A percentile compares a stretch with the other conserved stretches of the same genome.
Conservation (phyloP, 768 basidiomycete genomes). For the Trametes villosa region DNA sequence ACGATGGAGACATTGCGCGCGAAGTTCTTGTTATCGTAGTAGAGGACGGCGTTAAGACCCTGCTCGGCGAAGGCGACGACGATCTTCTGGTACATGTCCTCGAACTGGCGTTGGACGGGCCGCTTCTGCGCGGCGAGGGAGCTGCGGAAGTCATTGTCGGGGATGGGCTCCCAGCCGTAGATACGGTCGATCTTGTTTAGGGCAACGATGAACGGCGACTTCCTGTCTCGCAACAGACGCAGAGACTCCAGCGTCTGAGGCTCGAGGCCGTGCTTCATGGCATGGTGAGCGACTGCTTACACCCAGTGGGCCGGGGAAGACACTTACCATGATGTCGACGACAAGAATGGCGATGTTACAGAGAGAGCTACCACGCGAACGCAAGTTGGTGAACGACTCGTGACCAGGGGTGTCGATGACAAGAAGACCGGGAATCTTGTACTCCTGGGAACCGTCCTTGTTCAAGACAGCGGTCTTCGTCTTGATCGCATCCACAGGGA, state of each 20-base stretch:
- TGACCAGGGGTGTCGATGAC: slow-evolving; percentile 99
- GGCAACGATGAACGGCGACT: slow-evolving; percentile 98
- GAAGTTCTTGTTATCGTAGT: slow-evolving; percentile 98
- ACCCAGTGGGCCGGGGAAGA: background rate
- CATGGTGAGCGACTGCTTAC: background rate
- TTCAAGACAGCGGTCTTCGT: slow-evolving; percentile 94
- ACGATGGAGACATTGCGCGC: slow-evolving; percentile 94
- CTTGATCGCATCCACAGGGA: slow-evolving; percentile 94
- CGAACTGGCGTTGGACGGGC: slow-evolving; percentile 88
- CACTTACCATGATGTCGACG: slow-evolving; percentile 91
- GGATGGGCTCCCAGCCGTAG: slow-evolving; percentile 91
- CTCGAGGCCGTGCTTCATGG: slow-evolving; percentile 86
- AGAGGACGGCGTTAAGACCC: slow-evolving; percentile 91
- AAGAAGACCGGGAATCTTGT: slow-evolving; percentile 95
- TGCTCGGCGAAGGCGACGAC: slow-evolving; percentile 97
- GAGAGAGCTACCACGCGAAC: slow-evolving; percentile 92
- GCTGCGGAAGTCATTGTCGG: slow-evolving; percentile 91
- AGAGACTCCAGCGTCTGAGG: slow-evolving; percentile 98
- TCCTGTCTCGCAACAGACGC: slow-evolving; percentile 85
- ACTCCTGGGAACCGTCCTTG: slow-evolving; percentile 84
- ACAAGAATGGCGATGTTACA: slow-evolving; percentile 99
- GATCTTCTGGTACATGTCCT: slow-evolving; percentile 82
- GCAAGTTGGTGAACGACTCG: slow-evolving; percentile 98
- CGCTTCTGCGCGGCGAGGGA: slow-evolving; percentile 82
- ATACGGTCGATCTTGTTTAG: slow-evolving; percentile 99